Conservation (phyloP, 192 early-diverging fungal genomes). For the Backusella morwellensis region DNA sequence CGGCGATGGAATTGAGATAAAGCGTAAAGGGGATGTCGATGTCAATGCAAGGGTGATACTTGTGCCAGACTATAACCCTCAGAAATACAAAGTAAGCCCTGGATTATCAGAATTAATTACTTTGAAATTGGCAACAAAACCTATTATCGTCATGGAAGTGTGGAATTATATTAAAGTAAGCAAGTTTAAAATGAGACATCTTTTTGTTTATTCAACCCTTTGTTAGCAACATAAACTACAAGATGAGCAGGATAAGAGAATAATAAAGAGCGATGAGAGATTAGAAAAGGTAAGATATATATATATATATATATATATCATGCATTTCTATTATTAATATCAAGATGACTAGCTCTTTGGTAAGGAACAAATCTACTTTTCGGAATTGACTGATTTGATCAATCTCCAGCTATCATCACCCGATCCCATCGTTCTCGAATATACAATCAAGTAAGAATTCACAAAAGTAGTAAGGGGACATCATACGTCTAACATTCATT, state of each 20-base stretch:
- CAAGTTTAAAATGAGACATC: too few species aligned
- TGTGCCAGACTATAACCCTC: constrained; percentile 73
- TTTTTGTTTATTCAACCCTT: neutral
- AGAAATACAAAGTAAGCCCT: constrained; percentile 78
- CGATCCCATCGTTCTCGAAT: constrained; percentile 89
- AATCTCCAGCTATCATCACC: constrained; percentile 68
- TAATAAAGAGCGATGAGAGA: constrained; percentile 80
- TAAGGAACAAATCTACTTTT: constrained; percentile 66
- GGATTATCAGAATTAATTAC: constrained; percentile 74
- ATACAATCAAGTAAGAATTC: constrained; percentile 71
- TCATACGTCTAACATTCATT: neutral
- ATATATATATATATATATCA: neutral
- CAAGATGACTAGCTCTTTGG: constrained; percentile 57
- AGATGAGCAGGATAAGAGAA: constrained; percentile 84
- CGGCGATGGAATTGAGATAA: constrained; percentile 90
- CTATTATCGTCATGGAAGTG: constrained; percentile 78
- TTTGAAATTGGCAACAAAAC: constrained; percentile 70
- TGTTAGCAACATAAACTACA: constrained; percentile 79
- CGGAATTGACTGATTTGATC: constrained; percentile 80
- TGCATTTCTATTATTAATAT: neutral
- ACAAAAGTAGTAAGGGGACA: neutral
- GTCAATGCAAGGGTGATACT: constrained; percentile 79
- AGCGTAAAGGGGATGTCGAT: constrained; percentile 84
- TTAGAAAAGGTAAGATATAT: constrained; percentile 56
- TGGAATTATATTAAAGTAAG: constrained; percentile 96